phyloP scores from a whole-genome alignment of 139 green algal species.

The Marvania coccoides region DNA sequence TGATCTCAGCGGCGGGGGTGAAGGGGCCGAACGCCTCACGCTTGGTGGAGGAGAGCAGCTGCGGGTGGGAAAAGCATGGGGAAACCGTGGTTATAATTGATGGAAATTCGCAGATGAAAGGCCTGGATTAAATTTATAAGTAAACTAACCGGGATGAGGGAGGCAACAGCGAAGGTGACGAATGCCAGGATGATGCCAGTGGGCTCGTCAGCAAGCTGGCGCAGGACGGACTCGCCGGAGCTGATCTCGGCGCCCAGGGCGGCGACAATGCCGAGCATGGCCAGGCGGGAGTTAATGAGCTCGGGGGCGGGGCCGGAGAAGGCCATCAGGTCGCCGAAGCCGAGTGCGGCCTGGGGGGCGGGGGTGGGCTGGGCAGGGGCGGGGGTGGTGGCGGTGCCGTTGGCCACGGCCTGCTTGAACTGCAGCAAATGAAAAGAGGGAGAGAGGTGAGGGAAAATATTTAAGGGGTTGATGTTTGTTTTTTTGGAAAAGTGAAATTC shows the following conservation, averaged over 20 bases:
- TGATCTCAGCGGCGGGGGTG: conserved; percentile 24
- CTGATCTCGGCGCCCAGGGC: conserved; percentile 30
- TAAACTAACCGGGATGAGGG: neutral
- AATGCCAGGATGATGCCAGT: conserved; percentile 18
- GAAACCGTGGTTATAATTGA: conserved; percentile 9
- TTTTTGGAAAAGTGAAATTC: neutral
- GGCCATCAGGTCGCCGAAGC: conserved; percentile 33
- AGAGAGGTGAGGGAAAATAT: neutral
- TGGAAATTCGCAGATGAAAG: neutral
- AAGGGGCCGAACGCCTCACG: conserved; percentile 20
- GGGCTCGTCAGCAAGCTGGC: conserved; percentile 25
- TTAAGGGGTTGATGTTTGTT: neutral
- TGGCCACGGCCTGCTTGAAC: conserved; percentile 10
- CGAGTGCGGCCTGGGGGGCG: neutral
- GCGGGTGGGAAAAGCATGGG: too few relatives aligned
- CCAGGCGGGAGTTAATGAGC: conserved; percentile 47
- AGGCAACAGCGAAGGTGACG: conserved; percentile 11
- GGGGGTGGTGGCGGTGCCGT: neutral
- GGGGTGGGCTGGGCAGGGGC: neutral
- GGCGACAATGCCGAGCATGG: conserved; percentile 48
- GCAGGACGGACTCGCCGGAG: conserved; percentile 26
- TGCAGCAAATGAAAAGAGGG: conserved; percentile 7
- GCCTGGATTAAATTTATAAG: neutral
- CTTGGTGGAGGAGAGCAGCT: conserved; percentile 15
- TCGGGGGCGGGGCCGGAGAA: conserved; percentile 47